These are phyloP conservation scores for Allomyces macrogynus DNA, from an alignment of 192 early-diverging fungal species.

Conservation along the genomic window DNA sequence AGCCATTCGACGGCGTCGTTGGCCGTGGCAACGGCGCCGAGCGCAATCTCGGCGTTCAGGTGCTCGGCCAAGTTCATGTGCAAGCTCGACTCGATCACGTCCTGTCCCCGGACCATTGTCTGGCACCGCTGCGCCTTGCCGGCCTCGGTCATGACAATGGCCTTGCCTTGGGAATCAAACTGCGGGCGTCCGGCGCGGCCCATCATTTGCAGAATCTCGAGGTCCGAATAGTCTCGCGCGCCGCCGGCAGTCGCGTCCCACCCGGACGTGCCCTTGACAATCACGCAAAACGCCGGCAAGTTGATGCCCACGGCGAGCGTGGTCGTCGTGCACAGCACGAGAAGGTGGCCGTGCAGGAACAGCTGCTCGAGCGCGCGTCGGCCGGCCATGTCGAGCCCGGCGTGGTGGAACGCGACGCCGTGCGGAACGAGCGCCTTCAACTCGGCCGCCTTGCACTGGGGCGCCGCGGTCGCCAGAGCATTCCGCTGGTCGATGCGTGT, in stretches of 20 bases:
- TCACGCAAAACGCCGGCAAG: constrained; percentile 50
- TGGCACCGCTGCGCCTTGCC: constrained; percentile 20
- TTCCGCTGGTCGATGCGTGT: constrained; percentile 9
- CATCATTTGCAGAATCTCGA: constrained; percentile 58
- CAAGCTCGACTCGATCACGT: constrained; percentile 43
- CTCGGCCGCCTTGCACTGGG: not conserved
- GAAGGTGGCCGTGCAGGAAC: constrained; percentile 26
- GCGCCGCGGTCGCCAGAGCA: not conserved
- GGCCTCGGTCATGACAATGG: constrained; percentile 36
- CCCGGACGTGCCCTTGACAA: constrained; percentile 31
- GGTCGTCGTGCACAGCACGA: constrained; percentile 45
- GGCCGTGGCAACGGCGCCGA: constrained; percentile 14
- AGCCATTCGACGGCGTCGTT: constrained; percentile 24
- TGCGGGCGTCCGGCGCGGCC: constrained; percentile 53
- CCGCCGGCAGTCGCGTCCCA: constrained; percentile 12
- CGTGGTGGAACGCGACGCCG: constrained; percentile 50
- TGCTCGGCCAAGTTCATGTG: constrained; percentile 24
- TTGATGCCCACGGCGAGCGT: constrained; percentile 63
- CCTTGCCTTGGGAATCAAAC: constrained; percentile 46
- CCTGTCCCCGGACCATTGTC: constrained; percentile 27
- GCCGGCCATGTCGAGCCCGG: constrained; percentile 25
- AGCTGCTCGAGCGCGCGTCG: constrained; percentile 22
- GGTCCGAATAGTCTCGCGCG: constrained; percentile 25
- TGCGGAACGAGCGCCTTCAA: constrained; percentile 23
- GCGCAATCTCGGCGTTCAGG: constrained; percentile 25